phyloP scores from a whole-genome alignment of 257 asterid species.

The Plectranthus barbatus region DNA sequence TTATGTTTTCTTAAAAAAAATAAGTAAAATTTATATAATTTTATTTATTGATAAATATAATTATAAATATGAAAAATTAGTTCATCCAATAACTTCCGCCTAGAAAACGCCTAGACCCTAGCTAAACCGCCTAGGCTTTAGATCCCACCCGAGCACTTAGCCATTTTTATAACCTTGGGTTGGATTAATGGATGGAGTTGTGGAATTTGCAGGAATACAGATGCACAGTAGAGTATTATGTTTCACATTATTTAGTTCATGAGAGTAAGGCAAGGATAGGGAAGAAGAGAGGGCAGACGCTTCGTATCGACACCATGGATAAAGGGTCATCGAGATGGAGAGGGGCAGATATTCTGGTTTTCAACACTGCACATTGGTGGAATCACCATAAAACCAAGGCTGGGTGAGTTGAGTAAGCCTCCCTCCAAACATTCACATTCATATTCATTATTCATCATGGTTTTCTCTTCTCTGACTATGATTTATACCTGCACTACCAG shows the following conservation, averaged over 20 bases:
- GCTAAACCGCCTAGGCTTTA: too few species aligned
- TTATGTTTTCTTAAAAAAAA: too few species aligned
- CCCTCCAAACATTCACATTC: too few species aligned
- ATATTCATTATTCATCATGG: too few species aligned
- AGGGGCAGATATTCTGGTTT: slow-evolving; percentile 78
- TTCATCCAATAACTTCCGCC: too few species aligned
- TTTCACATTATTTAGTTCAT: slow-evolving; percentile 70
- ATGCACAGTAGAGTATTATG: slow-evolving; percentile 80
- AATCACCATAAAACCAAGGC: slow-evolving; percentile 78
- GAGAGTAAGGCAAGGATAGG: slow-evolving; percentile 83
- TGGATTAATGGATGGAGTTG: neutral
- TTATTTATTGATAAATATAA: too few species aligned
- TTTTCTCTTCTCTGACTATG: too few species aligned
- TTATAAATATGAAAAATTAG: too few species aligned
- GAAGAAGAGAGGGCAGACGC: slow-evolving; percentile 53
- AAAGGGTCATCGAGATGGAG: slow-evolving; percentile 88
- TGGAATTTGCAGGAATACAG: slow-evolving; percentile 53
- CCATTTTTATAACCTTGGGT: too few species aligned
- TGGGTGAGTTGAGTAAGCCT: slow-evolving; percentile 81
- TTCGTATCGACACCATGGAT: slow-evolving; percentile 74
- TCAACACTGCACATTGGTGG: slow-evolving; percentile 99
- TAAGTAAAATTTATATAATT: too few species aligned
- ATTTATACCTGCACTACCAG: slow-evolving; percentile 22
- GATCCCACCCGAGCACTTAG: too few species aligned
- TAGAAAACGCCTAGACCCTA: too few species aligned